Conservation (phyloP, 2,329 filamentous ascomycete species). For the Sporothrix phasma region DNA sequence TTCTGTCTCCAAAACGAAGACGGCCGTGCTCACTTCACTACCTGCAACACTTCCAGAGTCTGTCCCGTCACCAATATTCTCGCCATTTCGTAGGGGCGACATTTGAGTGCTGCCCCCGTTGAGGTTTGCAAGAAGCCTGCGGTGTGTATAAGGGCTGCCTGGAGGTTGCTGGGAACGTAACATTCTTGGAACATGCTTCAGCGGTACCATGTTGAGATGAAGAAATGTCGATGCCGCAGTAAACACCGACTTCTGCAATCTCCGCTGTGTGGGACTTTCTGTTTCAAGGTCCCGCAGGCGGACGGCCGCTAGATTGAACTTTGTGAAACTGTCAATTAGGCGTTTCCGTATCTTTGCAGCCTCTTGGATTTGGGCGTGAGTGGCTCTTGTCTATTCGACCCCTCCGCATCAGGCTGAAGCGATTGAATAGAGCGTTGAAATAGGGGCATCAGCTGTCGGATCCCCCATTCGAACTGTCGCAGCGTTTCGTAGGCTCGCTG, state of each 20-base stretch:
- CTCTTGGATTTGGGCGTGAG: conserved; percentile 63
- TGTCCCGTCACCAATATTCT: conserved; percentile 32
- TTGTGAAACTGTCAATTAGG: conserved; percentile 77
- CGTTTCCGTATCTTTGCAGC: conserved; percentile 84
- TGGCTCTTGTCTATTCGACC: conserved; percentile 33
- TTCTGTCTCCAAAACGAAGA: conserved; percentile 61
- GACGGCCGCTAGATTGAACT: conserved; percentile 75
- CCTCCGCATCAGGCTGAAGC: conserved; percentile 46
- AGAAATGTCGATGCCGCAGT: conserved; percentile 73
- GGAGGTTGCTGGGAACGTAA: conserved; percentile 37
- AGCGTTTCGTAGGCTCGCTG: conserved; percentile 76
- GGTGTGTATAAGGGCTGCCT: conserved; percentile 22
- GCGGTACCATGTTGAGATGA: conserved; percentile 80
- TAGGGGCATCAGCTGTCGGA: conserved; percentile 66
- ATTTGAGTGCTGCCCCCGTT: conserved; percentile 20
- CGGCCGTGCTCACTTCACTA: conserved; percentile 43
- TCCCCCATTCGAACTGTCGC: conserved; percentile 78
- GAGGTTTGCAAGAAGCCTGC: conserved; percentile 23
- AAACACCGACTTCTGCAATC: conserved; percentile 73
- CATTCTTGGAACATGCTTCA: conserved; percentile 64
- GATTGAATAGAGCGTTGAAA: conserved; percentile 70
- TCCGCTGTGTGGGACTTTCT: conserved; percentile 58
- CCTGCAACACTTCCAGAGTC: conserved; percentile 40
- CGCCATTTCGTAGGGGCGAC: conserved; percentile 39
- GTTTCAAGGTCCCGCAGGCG: conserved; percentile 72